Evolutionary conservation across 495 filamentous ascomycete genomes (phyloP), one percentile per base, ranked within the genome.

Genomic region (Aspergillus baeticus): DNA sequence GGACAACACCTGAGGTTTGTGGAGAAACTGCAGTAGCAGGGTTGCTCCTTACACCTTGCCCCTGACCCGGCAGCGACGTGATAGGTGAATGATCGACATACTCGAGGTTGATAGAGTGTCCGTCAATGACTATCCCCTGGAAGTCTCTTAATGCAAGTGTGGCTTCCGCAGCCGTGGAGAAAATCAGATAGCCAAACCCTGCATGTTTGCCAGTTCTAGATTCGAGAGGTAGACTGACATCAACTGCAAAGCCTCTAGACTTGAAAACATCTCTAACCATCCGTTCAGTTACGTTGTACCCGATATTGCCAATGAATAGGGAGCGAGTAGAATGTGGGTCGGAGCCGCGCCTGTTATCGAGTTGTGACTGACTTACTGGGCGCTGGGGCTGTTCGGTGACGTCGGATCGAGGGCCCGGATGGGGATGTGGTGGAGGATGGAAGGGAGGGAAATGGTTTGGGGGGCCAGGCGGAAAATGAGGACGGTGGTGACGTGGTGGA

Each of bases 241-340:
- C 81, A 57, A 84, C 80, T 68, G 95, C 83, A 54, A 79, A 78
- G 21, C 83, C 84, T 65, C 87, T 85, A 41, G 85, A 81, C 63
- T 82, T 81, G 72, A 98, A 98, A 66, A 87, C 86, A 53, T 87
- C 84, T 48, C 77, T 77, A 42, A 99, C 76, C 55, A 80, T 77
- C 20, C 86, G 81, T 72, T 93, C 86, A 53, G 85, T 86, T 54
- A 85, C 88, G 34, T 88, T 84, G 70, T 91, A 99, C 14, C 87
- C 83, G 26, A 99, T 75, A 72, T 99, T 99, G 57, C 93, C 94
- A 54, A 96, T 85, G 65, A 96, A 99, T 37, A 99, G 26, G n/a
- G 37, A 42, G 22, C 23, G 77, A 21, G 91, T 91, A 51, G 89
- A 85, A 59, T 88, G 21, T 84, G 61, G 77, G 84, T 60, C 80